These are phyloP conservation scores for Sporothrix pseudoabietina DNA, from an alignment of 2,329 filamentous ascomycete genomes.

Conservation along the genomic window DNA sequence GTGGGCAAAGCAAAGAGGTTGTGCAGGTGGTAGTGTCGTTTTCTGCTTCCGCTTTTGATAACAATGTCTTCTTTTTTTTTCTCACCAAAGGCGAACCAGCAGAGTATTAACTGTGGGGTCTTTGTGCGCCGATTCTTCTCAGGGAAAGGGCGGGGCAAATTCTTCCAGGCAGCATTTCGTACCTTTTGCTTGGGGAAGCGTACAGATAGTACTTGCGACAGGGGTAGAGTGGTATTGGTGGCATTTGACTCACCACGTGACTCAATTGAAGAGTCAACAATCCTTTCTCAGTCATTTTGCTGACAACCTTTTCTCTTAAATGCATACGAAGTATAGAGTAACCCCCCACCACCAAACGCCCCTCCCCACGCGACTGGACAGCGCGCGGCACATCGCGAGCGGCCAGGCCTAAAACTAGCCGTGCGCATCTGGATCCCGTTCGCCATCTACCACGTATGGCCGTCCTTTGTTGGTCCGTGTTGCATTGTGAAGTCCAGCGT, in stretches of 20 bases:
- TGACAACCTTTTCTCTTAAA: conserved; percentile 12
- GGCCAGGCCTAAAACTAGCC: conserved; percentile 13
- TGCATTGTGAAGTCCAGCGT: conserved; percentile 5
- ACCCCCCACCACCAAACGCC: not conserved
- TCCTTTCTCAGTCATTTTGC: not conserved
- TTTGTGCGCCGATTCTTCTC: conserved; percentile 30
- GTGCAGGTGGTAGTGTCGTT: conserved; percentile 23
- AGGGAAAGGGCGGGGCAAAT: conserved; percentile 28
- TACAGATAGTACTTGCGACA: not conserved
- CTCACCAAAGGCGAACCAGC: conserved; percentile 22
- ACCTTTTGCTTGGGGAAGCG: not conserved
- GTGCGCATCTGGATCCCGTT: conserved; percentile 8
- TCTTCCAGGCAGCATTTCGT: conserved; percentile 12
- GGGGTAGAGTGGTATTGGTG: conserved; percentile 10
- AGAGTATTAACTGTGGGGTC: conserved; percentile 28
- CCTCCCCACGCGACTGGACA: not conserved
- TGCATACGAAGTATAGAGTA: too few species aligned
- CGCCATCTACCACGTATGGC: not conserved
- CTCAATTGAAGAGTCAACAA: not conserved
- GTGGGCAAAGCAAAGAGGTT: not conserved
- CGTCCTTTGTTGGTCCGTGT: conserved; percentile 1
- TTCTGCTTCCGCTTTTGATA: conserved; percentile 28
- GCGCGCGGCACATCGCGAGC: conserved; percentile 18
- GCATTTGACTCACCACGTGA: conserved; percentile 24
- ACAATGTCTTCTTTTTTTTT: conserved; percentile 32